Evolutionary conservation across 345 rosid species (phyloP), one percentile per base, ranked within the genome.

Genomic region (Eucalyptus victrix): DNA sequence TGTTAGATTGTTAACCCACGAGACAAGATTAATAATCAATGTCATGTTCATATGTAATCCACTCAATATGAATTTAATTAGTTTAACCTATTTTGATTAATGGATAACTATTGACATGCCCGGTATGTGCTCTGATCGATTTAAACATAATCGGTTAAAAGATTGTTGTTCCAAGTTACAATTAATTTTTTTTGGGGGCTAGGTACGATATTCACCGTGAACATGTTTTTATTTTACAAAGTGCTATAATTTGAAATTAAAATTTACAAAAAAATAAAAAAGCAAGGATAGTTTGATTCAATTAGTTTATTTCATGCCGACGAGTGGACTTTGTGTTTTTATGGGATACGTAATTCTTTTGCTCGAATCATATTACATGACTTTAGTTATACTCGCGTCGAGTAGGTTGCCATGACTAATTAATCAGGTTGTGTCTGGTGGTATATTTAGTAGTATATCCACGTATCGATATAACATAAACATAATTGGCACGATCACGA

Each of bases 1-100:
- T 23, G 7, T 6, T 37, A 10, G 1, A 0, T 0, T 34, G 44
- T 18, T 0, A 19, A 1, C 80, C 1, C 44, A 34, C 13, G 0
- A 11, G 13, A 37, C 83, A 5, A 0, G 4, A 37, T 53, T 53
- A 1, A 53, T 0, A 2, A 53, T 53, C 11, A 8, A 19, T 53
- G 24, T 40, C 28, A 11, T 40, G 15, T 21, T 32, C 42, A 11
- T 9, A 11, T 18, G 2, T 34, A 17, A 21, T 37, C 5, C 28
- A 3, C 28, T 0, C 6, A 5, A 9, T 8, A 16, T 10, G 7
- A 34, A 18, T 18, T 69, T 69, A 4, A 34, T 4, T 2, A 0
- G 4, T 15, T 16, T 34, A 18, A 9, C 4, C 3, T 12, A 2
- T 34, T 67, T 69, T 34, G 19, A 76, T 76, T 12, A 21, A 18